Evolutionary conservation across 2,329 filamentous ascomycete species (phyloP), one percentile per base, ranked within the genome.

Genomic region (Diaporthe sp.): DNA sequence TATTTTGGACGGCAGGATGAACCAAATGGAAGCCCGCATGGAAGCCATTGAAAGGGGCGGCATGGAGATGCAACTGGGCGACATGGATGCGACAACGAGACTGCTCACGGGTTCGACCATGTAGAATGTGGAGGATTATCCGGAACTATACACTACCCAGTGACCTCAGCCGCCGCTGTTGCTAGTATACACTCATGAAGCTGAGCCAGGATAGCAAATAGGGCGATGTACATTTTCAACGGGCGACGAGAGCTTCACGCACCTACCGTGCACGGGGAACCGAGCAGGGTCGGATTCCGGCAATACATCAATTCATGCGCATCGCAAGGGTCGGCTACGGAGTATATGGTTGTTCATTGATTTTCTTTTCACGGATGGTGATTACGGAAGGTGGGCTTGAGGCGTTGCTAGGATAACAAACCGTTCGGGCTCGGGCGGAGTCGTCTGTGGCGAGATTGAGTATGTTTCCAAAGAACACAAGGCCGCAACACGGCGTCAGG

Each of bases 1-100:
- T 42, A 77, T 77, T 9, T 19, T 77, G 49, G 74, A 77, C 42
- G 55, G 71, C 53, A 82, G 83, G 19, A 79, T 85, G 65, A 80
- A 78, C 76, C 81, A 81, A 31, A 78, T 85, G 61, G 84, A 86
- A 74, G 82, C 83, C 17, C 80, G 83, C 46, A 80, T 86, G 77
- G 82, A 80, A n/a, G 83, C 82, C 28, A 82, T 85, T 78, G 84
- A 86, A 59, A 78, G 79, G 62, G 79, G 82, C 65, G 83, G 82
- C 19, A 82, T 86, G 79, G 84, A 84, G 22, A 84, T 81, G 74
- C 82, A 80, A 0, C 81, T 86, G 79, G 82, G 85, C 65, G 85
- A 85, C 44, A 85, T 86, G 78, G 84, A 84, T 28, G 80, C 84
- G 6, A 83, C 85, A 77, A 70, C 75, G 39, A 74, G 75, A 31